Base-by-base conservation (phyloP, 2,329 filamentous ascomycete genomes). In the Ceratocystis diversiconidia region DNA sequence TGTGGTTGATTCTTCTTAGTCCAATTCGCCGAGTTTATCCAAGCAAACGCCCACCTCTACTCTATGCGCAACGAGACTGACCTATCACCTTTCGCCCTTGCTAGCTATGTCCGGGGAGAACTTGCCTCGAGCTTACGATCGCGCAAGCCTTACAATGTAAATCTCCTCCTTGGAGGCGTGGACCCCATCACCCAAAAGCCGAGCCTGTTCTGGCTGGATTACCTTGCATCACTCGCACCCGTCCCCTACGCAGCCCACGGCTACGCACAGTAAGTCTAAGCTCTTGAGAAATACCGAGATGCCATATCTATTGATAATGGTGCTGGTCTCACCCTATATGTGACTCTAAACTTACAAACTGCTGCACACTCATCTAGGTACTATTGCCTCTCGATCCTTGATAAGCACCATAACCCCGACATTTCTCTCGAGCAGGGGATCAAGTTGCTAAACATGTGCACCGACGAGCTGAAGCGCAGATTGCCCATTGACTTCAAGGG, bases 401-500 rank as follows among this genome's bases (percentile, higher is more conserved):
- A 99, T 79, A 99, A 99, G 81, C 94, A 99, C 76, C 94, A 99
- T 76, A 89, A 96, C 73, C 92, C 94, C 61, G 88, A 96, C 73
- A 97, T 99, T 76, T 84, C 83, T 68, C 85, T 94, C 65, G 91
- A 88, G 69, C 84, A 95, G 76, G 94, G 94, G 66, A 84, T 96
- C 78, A 94, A 96, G 81, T 85, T 99, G 69, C 80, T 99, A 72
- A 87, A 85, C 72, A 88, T 96, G 86, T 99, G 94, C 79, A 94
- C 90, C 70, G 92, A 97, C 75, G 94, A 99, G 81, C 79, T 99
- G 74, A 96, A 96, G 84, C 86, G 94, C 75, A 85, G 95, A 77
- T 84, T 99, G 81, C 94, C 94, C 68, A 92, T 99, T 74, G 94
- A 99, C 76, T 99, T 97, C 84, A 99, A 99, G 82, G 94, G 94